Conservation (phyloP, 257 asterid species). For the Scutellaria barbata region DNA sequence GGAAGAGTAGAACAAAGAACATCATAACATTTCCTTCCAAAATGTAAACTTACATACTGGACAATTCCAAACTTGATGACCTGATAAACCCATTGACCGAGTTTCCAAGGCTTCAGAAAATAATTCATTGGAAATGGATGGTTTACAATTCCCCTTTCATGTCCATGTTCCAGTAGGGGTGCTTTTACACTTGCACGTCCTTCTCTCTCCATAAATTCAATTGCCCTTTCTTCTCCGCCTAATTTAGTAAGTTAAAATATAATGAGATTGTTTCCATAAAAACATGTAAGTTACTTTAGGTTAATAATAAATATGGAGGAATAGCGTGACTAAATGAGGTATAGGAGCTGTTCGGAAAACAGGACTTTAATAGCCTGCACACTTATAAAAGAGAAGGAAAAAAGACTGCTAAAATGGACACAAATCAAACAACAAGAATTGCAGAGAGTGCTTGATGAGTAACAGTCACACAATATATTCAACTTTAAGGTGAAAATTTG, state of each 20-base stretch:
- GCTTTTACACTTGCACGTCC: conserved; percentile 74
- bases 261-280: conserved; percentile 16
- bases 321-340: conserved; percentile 26
- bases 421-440: conserved; percentile 10
- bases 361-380: background rate
- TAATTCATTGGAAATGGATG: conserved; percentile 89
- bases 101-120: conserved; percentile 88
- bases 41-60: conserved; percentile 82
- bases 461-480: conserved; percentile 20
- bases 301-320: conserved; percentile 27
- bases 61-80: conserved; percentile 95
- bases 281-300: conserved; percentile 19
- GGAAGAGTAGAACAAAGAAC: conserved; percentile 26
- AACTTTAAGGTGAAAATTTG: conserved; percentile 8
- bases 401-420: conserved; percentile 2
- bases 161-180: conserved; percentile 77
- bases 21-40: conserved; percentile 26
- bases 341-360: conserved; percentile 22
- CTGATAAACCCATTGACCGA: conserved; percentile 91
- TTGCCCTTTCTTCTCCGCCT: conserved; percentile 94
- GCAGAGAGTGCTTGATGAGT: conserved; percentile 3
- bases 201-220: conserved; percentile 89
- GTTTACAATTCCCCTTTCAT: conserved; percentile 78
- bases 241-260: conserved; percentile 38
- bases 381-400: conserved; percentile 14